phyloP scores from a whole-genome alignment of 2,329 filamentous ascomycete genomes.

The Epichloe gansuensis region DNA sequence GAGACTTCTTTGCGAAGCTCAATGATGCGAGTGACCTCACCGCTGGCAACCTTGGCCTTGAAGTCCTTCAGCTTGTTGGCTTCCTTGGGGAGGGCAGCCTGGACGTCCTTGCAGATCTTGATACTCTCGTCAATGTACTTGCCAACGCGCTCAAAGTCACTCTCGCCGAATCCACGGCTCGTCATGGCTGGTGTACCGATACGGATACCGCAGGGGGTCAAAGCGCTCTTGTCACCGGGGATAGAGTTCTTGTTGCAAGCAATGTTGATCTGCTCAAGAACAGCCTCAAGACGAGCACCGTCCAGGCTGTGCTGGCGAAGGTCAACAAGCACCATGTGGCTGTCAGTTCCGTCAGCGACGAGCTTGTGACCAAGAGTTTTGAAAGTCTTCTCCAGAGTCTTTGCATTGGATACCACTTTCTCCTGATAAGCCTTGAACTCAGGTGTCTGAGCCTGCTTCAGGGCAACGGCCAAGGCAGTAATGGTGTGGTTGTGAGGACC shows the following conservation, averaged over 20 bases:
- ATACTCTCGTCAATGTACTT: conserved; percentile 80
- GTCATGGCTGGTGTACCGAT: conserved; percentile 98
- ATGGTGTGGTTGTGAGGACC: conserved; percentile 99
- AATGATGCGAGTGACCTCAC: conserved; percentile 70
- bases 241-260: conserved; percentile 99
- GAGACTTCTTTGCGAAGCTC: conserved; percentile 81
- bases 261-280: conserved; percentile 96
- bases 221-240: conserved; percentile 90
- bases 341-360: conserved; percentile 90
- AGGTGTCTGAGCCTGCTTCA: conserved; percentile 81
- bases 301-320: conserved; percentile 79
- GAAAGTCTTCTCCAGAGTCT: conserved; percentile 73
- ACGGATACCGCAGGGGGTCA: conserved; percentile 87
- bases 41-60: conserved; percentile 77
- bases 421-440: conserved; percentile 94
- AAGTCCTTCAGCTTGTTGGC: conserved; percentile 99
- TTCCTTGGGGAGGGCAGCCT: conserved; percentile 77
- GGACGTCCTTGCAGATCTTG: conserved; percentile 81
- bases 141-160: conserved; percentile 85
- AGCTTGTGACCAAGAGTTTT: conserved; percentile 87
- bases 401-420: conserved; percentile 84
- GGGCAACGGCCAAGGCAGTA: conserved; percentile 84
- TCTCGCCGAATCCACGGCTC: conserved; percentile 79
- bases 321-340: conserved; percentile 93
- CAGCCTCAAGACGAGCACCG: conserved; percentile 86